Evolutionary conservation across 2,329 filamentous ascomycete genomes (phyloP), one percentile per base, ranked within the genome.

Genomic region (Aspergillus eucalypticola): DNA sequence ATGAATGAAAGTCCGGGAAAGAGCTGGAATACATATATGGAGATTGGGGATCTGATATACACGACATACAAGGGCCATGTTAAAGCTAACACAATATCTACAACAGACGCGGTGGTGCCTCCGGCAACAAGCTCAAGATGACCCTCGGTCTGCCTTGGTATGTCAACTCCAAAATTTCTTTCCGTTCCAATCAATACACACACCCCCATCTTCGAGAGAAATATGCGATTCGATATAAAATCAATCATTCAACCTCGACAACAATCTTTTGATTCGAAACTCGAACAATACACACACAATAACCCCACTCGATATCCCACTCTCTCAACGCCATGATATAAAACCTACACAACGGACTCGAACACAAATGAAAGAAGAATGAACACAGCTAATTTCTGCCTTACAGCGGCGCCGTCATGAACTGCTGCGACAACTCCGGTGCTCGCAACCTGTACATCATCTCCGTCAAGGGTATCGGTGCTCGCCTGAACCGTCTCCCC

Each of bases 71-170:
- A 35, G 32, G 32, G 32, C 5, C 5, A 27, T 27, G 7, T 1
- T 35, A 25, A 56, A n/a, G 63, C 69, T 73, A 65, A 70, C 65
- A 15, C 53, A 55, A 62, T 61, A 54, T 54, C 54, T 58, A 58
- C 38, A 69, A 71, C 71, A 86, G 85, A 80, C 83, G 86, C 77
- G 85, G 92, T 88, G 91, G 92, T 87, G 32, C 32, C 32, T 90
- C 93, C 79, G 95, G 95, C 88, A 96, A 96, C 91, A 99, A 99
- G 91, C 91, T 98, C 78, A 98, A 96, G 91, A 99, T 99, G 95
- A 97, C 95, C 82, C 92, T 99, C 84, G 95, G 92, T 97, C 92
- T 99, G 78, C 95, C 95, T 84, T 92, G 96, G 93, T 97, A 96
- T 82, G 92, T 91, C 77, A 66, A 38, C 61, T 58, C 63, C 60